phyloP scores from a whole-genome alignment of 139 green algal genomes.

The Picochlorum sp. region DNA sequence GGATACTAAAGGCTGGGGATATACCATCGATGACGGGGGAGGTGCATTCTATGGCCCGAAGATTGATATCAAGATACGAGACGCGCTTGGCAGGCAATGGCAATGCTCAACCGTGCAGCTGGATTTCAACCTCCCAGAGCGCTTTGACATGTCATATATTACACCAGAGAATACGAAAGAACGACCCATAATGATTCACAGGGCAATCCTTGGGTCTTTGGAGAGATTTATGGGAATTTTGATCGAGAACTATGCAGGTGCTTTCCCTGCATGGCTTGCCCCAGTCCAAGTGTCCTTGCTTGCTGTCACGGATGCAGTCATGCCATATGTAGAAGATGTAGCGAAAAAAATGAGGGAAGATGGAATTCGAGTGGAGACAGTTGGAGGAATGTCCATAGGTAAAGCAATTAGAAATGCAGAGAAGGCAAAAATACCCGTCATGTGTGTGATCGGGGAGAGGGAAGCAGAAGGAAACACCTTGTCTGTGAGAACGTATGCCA shows the following conservation, averaged over 20 bases:
- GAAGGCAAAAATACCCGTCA: slow-evolving; percentile 75
- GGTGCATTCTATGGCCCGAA: slow-evolving; percentile 99
- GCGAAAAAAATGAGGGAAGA: slow-evolving; percentile 40
- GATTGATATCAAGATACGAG: slow-evolving; percentile 92
- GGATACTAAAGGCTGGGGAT: slow-evolving; percentile 63
- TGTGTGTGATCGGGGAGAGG: slow-evolving; percentile 68
- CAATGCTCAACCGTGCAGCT: slow-evolving; percentile 96
- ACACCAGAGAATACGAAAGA: slow-evolving; percentile 53
- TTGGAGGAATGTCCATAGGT: slow-evolving; percentile 35
- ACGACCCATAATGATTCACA: slow-evolving; percentile 97
- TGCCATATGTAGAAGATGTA: slow-evolving; percentile 57
- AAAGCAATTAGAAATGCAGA: slow-evolving; percentile 71
- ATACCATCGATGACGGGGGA: slow-evolving; percentile 65
- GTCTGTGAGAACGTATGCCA: slow-evolving; percentile 57
- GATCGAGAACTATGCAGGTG: slow-evolving; percentile 90
- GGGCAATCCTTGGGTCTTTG: slow-evolving; percentile 85
- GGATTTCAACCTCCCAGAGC: slow-evolving; percentile 97
- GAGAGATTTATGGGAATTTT: slow-evolving; percentile 97
- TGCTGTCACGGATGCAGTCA: slow-evolving; percentile 62
- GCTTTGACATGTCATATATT: slow-evolving; percentile 87
- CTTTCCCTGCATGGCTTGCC: slow-evolving; percentile 90
- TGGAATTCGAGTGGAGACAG: slow-evolving; percentile 57
- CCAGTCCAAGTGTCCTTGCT: slow-evolving; percentile 80
- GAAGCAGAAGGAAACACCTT: slow-evolving; percentile 55
- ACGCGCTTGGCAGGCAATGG: slow-evolving; percentile 91